A percentile compares a stretch with the other conserved stretches of the same genome.
Evolutionary conservation across 345 rosid species (phyloP).

Genomic region (Boechera stricta): DNA sequence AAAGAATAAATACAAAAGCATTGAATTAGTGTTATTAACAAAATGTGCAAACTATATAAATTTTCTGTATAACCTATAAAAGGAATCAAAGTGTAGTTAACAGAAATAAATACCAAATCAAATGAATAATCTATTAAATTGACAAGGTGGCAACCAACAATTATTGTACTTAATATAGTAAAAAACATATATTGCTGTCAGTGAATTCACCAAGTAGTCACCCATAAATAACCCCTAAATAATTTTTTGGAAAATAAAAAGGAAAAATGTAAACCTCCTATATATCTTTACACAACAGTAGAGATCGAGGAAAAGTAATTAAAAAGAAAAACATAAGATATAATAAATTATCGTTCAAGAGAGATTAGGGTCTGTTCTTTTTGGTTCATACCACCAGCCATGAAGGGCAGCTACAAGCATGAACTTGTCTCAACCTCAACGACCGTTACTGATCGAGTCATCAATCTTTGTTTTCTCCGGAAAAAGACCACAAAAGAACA

Average conservation of each 20-base stretch:
- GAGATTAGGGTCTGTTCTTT: conserved; percentile 6
- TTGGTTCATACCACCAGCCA: background rate
- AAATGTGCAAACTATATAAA: background rate
- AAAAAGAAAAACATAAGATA: background rate
- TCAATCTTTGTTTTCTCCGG: background rate
- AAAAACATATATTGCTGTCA: background rate
- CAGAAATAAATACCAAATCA: background rate
- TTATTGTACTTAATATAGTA: background rate
- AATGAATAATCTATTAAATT: background rate
- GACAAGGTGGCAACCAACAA: background rate
- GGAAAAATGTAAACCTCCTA: no score
- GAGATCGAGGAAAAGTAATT: no score
- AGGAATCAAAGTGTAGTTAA: background rate
- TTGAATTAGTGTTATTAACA: background rate
- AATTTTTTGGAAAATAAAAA: no score
- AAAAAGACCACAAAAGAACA: background rate
- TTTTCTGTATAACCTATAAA: background rate
- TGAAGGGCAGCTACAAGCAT: background rate
- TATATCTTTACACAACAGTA: background rate
- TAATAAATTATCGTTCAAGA: background rate
- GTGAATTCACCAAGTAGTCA: background rate
- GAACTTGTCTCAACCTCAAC: conserved; percentile 12
- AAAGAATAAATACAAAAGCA: background rate
- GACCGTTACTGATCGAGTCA: background rate
- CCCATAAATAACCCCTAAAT: no score